A percentile compares a stretch with the other conserved stretches of the same genome.
phyloP scores from a whole-genome alignment of 495 filamentous ascomycete species.

The Penicillium crystallinum region DNA sequence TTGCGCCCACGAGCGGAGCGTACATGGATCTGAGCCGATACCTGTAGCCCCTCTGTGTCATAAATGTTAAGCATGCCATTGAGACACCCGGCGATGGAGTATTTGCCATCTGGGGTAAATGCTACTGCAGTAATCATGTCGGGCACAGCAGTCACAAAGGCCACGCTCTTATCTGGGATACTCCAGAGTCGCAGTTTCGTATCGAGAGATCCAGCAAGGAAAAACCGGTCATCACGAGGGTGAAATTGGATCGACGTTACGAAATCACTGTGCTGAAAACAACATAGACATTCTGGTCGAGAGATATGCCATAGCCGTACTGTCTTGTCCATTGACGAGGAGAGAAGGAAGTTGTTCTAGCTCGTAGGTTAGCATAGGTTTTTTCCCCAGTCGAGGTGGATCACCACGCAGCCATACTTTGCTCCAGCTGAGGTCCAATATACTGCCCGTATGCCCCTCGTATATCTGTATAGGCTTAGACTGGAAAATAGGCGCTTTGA shows the following conservation, averaged over 20 bases:
- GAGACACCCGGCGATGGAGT: conserved; percentile 82
- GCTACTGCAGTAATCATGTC: conserved; percentile 92
- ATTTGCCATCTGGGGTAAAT: conserved; percentile 88
- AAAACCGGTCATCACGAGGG: conserved; percentile 92
- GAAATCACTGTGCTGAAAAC: conserved; percentile 95
- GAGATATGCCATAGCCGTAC: conserved; percentile 92
- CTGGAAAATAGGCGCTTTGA: conserved; percentile 91
- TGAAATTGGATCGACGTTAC: conserved; percentile 95
- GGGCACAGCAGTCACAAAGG: conserved; percentile 74
- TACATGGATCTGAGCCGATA: conserved; percentile 79
- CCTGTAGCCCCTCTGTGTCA: conserved; percentile 88
- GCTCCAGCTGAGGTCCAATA: conserved; percentile 94
- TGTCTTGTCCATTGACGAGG: conserved; percentile 97
- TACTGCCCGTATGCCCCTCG: conserved; percentile 76
- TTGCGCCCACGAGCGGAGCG: conserved; percentile 86
- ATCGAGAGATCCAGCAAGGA: conserved; percentile 89
- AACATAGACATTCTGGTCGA: conserved; percentile 81
- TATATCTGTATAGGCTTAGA: conserved; percentile 73
- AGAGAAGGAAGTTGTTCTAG: conserved; percentile 91
- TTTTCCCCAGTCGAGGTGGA: neutral
- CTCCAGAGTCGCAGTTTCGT: conserved; percentile 92
- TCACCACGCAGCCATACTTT: conserved; percentile 51
- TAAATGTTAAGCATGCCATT: conserved; percentile 88
- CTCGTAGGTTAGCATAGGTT: conserved; percentile 11
- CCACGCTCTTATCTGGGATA: conserved; percentile 93